Percentiles rank a stretch among this genome's conserved stretches.
Conservation (phyloP, 2,329 filamentous ascomycete species). For the Ambrosiella cleistominuta region DNA sequence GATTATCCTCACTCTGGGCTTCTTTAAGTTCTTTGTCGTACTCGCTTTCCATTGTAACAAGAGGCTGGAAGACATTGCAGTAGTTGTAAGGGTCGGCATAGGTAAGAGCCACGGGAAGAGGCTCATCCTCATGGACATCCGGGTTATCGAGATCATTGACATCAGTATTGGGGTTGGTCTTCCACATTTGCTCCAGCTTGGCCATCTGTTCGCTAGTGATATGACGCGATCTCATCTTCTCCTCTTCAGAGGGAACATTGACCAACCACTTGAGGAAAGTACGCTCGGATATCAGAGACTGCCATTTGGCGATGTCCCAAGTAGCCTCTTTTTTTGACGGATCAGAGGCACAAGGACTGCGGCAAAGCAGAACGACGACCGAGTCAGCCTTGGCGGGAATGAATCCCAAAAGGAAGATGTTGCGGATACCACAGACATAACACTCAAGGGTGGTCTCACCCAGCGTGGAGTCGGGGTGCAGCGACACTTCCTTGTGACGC, state of each 20-base stretch:
- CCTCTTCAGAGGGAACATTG: constrained; percentile 70
- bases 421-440: constrained; percentile 99
- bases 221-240: constrained; percentile 88
- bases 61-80: constrained; percentile 92
- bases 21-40: constrained; percentile 99
- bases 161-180: constrained; percentile 77
- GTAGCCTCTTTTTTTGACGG: constrained; percentile 98
- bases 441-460: constrained; percentile 95
- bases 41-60: constrained; percentile 98
- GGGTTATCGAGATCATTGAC: constrained; percentile 50
- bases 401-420: constrained; percentile 92
- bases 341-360: constrained; percentile 86
- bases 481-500: constrained; percentile 94
- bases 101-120: constrained; percentile 74
- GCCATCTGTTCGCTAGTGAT: constrained; percentile 88
- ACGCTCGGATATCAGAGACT: constrained; percentile 90
- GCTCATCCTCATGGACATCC: constrained; percentile 79
- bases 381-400: constrained; percentile 98
- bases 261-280: constrained; percentile 93
- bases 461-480: constrained; percentile 81
- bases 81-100: constrained; percentile 98
- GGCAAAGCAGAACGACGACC: constrained; percentile 88
- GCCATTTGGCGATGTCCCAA: constrained; percentile 96
- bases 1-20: constrained; percentile 88
- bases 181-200: constrained; percentile 96